These are phyloP conservation scores for Aphanomyces cochlioides DNA, from an alignment of 352 stramenopile genomes.

Conservation along the genomic window DNA sequence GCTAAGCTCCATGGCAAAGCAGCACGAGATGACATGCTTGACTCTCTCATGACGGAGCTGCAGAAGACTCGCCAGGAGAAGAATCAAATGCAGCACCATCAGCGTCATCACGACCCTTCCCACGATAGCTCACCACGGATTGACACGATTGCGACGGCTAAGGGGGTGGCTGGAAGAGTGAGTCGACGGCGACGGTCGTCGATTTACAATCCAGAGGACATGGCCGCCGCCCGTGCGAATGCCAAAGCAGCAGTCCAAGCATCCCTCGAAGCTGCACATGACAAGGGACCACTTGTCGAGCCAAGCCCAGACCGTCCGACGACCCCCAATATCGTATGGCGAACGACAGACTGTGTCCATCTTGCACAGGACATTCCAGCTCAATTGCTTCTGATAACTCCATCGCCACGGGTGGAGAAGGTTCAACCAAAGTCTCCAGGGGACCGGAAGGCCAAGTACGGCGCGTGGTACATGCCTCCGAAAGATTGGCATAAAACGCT, in stretches of 20 bases:
- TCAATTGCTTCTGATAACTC: background rate
- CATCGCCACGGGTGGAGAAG: too few relatives aligned
- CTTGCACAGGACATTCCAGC: conserved; percentile 9
- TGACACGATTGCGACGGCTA: background rate
- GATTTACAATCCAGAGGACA: conserved; percentile 7
- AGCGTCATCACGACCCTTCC: too few relatives aligned
- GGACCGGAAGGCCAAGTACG: background rate
- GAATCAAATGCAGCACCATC: background rate
- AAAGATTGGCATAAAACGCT: background rate
- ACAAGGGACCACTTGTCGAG: background rate
- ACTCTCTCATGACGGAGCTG: conserved; percentile 25
- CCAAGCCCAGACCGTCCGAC: background rate
- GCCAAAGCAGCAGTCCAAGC: conserved; percentile 11
- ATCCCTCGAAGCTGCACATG: conserved; percentile 2
- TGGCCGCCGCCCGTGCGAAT: conserved; percentile 1
- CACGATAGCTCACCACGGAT: background rate
- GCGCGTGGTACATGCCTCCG: conserved; percentile 17
- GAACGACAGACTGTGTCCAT: background rate
- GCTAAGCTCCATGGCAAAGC: conserved; percentile 8
- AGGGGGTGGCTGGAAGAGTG: background rate
- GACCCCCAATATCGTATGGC: conserved; percentile 19
- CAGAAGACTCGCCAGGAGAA: background rate
- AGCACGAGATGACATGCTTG: conserved; percentile 9
- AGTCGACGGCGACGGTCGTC: conserved; percentile 4
- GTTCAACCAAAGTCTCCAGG: too few relatives aligned